phyloP scores from a whole-genome alignment of 2,329 filamentous ascomycete species.

The Grosmannia serpens region DNA sequence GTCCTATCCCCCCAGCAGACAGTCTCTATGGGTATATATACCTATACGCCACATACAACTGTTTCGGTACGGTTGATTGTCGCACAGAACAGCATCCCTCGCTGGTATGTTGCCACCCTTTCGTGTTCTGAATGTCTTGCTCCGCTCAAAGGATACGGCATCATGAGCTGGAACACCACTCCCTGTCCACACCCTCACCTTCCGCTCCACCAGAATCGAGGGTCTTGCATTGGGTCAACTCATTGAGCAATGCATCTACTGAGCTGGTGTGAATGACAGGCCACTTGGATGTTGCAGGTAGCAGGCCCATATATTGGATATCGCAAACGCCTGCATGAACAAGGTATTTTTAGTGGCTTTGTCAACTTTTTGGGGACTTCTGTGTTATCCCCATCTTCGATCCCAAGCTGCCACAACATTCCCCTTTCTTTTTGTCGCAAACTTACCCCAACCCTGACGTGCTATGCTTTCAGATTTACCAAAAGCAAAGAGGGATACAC shows the following conservation, averaged over 20 bases:
- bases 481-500: too few species aligned
- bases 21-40: not conserved
- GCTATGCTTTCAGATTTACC: too few species aligned
- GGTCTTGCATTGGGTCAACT: not conserved
- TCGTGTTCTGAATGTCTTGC: not conserved
- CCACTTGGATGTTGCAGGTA: too few species aligned
- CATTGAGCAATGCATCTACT: not conserved
- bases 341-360: too few species aligned
- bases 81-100: not conserved
- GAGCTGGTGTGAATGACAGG: not conserved
- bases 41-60: not conserved
- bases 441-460: too few species aligned
- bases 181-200: not conserved
- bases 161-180: not conserved
- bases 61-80: not conserved
- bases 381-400: too few species aligned
- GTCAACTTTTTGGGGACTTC: too few species aligned
- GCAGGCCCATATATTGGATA: too few species aligned
- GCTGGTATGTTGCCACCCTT: not conserved
- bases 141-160: too few species aligned
- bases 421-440: too few species aligned
- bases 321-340: too few species aligned
- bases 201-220: not conserved
- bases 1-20: not conserved
- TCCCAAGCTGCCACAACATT: too few species aligned